phyloP scores from a whole-genome alignment of 108 stramenopile species.

The Fistulifera pelliculosa region DNA sequence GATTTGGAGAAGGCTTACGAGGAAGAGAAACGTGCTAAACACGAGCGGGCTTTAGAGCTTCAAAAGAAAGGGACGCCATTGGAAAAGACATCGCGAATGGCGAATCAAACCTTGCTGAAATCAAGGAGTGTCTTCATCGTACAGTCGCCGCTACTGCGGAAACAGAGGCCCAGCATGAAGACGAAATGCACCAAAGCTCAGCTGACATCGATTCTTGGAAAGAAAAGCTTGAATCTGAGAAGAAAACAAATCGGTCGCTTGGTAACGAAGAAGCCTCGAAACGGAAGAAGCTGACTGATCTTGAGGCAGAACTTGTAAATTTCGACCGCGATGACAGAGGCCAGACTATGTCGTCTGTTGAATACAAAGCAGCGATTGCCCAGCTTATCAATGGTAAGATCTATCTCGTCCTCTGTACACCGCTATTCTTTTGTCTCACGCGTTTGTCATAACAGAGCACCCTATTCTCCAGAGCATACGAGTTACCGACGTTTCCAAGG shows the following conservation, averaged over 20 bases:
- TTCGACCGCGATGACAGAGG: background rate
- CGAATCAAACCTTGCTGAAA: background rate
- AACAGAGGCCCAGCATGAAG: conserved; percentile 1
- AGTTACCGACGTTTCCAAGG: background rate
- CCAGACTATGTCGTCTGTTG: background rate
- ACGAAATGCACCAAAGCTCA: background rate
- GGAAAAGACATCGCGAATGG: background rate
- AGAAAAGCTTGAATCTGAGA: background rate
- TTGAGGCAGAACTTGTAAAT: background rate
- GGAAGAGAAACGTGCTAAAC: background rate
- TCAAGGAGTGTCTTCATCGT: background rate
- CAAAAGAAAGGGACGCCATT: background rate
- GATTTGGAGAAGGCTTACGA: conserved; percentile 1
- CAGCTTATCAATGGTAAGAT: conserved; percentile 2
- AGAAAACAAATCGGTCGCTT: background rate
- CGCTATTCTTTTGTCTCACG: background rate
- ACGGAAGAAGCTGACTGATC: background rate
- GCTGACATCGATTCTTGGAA: background rate
- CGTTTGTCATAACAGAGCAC: background rate
- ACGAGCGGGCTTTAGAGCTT: background rate
- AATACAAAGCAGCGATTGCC: background rate
- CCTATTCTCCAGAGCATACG: background rate
- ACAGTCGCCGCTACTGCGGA: background rate
- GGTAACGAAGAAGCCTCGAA: background rate
- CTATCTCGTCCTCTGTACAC: background rate